Conservation (phyloP, 1,284 basidiomycete genomes). For the Cerrena zonata region DNA sequence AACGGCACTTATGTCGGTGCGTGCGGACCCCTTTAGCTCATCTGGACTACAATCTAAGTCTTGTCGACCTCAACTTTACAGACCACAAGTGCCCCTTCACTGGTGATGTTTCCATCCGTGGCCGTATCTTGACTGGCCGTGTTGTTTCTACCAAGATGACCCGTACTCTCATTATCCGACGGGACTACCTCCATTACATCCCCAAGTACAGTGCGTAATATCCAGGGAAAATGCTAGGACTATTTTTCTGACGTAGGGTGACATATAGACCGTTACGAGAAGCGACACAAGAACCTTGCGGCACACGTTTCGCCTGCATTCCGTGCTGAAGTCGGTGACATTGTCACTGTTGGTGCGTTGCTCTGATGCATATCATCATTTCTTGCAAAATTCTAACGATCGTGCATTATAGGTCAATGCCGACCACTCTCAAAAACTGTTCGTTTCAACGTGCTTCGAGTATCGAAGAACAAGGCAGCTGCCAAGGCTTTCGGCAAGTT, state of each 20-base stretch:
- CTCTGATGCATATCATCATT: neutral
- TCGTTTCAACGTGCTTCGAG: slow-evolving; percentile 94
- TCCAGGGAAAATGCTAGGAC: neutral
- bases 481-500: slow-evolving; percentile 93
- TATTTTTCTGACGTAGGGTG: slow-evolving; percentile 13
- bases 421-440: slow-evolving; percentile 99
- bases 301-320: slow-evolving; percentile 97
- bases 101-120: slow-evolving; percentile 93
- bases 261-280: slow-evolving; percentile 82
- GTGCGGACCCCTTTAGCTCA: slow-evolving; percentile 26
- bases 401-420: slow-evolving; percentile 74
- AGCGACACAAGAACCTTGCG: slow-evolving; percentile 97
- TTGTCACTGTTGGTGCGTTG: slow-evolving; percentile 87
- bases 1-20: slow-evolving; percentile 93
- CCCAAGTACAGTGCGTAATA: slow-evolving; percentile 86
- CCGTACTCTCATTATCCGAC: slow-evolving; percentile 95
- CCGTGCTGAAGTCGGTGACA: slow-evolving; percentile 91
- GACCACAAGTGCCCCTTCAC: slow-evolving; percentile 99
- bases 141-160: slow-evolving; percentile 99
- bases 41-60: neutral
- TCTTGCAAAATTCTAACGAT: slow-evolving; percentile 10
- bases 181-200: slow-evolving; percentile 98
- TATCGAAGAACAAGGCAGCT: slow-evolving; percentile 82
- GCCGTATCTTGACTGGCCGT: slow-evolving; percentile 95
- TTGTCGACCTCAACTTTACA: slow-evolving; percentile 25